Conservation (phyloP, 306 rosid species). For the Cucumis hystrix region DNA sequence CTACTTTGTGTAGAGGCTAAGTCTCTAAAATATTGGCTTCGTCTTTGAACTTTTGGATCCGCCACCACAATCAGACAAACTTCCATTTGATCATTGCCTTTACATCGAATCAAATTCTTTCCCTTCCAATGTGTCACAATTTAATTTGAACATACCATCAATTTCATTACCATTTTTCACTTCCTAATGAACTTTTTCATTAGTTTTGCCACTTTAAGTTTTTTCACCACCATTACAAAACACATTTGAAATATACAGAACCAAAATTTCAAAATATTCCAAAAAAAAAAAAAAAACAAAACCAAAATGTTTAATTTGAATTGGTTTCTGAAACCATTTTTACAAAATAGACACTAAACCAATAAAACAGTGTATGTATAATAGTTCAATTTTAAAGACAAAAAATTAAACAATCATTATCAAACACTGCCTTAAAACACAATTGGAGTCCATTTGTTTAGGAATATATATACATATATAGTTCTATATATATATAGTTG, state of each 20-base stretch:
- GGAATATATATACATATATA: background rate
- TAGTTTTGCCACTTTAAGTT: no score
- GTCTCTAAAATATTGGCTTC: background rate
- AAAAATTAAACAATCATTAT: no score
- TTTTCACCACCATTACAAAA: no score
- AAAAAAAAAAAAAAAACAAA: no score
- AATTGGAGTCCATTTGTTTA: background rate
- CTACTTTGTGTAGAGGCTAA: constrained; percentile 8
- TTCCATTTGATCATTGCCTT: background rate
- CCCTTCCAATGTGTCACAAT: background rate
- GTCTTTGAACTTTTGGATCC: background rate
- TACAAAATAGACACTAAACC: no score
- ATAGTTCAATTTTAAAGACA: no score
- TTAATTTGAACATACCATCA: background rate
- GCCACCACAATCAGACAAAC: background rate
- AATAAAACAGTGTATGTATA: no score
- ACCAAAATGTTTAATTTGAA: no score
- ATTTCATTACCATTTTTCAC: no score
- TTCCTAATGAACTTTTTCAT: background rate
- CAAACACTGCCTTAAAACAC: background rate
- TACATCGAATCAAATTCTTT: background rate
- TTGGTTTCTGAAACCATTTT: no score
- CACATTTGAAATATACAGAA: no score
- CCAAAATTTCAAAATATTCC: no score
- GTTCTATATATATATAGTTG: background rate